Evolutionary conservation across 2,329 filamentous ascomycete genomes (phyloP).

Genomic region (Gyromitra esculenta): DNA sequence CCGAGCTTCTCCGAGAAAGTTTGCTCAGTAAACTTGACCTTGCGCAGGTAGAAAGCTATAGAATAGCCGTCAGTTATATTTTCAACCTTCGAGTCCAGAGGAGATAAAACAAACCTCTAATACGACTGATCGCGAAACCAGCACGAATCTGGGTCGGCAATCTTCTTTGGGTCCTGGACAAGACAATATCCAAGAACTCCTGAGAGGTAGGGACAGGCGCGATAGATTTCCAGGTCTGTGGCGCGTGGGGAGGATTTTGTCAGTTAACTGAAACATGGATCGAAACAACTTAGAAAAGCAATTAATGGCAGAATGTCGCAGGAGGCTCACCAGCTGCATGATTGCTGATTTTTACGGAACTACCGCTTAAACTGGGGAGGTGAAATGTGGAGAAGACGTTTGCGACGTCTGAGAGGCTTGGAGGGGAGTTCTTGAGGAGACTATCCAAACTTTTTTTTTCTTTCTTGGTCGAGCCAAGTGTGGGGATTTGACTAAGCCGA

Average conservation of each 20-base stretch:
- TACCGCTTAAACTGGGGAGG: neutral
- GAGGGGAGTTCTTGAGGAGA: constrained; percentile 1
- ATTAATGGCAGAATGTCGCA: neutral
- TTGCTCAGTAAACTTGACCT: constrained; percentile 98
- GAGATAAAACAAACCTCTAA: constrained; percentile 67
- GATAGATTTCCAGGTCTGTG: constrained; percentile 75
- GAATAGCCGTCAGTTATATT: constrained; percentile 1
- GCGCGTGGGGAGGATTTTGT: neutral
- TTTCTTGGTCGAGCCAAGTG: neutral
- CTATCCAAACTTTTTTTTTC: constrained; percentile 29
- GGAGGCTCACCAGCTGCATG: constrained; percentile 43
- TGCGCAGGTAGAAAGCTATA: constrained; percentile 89
- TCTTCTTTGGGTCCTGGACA: constrained; percentile 90
- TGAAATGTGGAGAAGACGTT: neutral
- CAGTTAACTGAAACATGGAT: neutral
- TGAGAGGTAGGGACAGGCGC: constrained; percentile 88
- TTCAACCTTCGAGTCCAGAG: neutral
- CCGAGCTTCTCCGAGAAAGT: constrained; percentile 95
- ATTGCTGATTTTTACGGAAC: constrained; percentile 6
- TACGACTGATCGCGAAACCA: constrained; percentile 95
- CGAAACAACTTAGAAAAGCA: neutral
- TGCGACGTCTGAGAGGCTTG: constrained; percentile 18
- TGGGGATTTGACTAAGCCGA: constrained; percentile 37
- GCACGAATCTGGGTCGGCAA: constrained; percentile 94
- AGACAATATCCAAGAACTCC: constrained; percentile 97